Evolutionary conservation across 2,329 filamentous ascomycete species (phyloP).

Genomic region (Cladosporium halotolerans): DNA sequence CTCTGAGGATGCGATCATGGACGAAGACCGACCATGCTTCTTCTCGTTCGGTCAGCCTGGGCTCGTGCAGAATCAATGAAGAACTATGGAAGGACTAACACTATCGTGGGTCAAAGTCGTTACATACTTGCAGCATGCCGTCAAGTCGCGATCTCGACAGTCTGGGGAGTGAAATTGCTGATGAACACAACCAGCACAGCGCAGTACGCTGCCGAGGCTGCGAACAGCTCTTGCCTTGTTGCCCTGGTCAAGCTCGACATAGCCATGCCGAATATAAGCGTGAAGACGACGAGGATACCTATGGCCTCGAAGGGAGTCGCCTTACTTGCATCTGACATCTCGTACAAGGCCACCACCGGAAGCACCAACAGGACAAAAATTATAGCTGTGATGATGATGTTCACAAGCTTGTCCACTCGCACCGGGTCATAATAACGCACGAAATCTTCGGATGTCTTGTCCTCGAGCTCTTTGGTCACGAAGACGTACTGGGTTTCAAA

Average conservation of each 20-base stretch:
- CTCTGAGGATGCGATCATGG: too few relatives aligned
- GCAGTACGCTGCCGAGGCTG: constrained; percentile 22
- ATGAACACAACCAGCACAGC: constrained; percentile 25
- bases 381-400: constrained; percentile 37
- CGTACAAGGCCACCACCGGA: constrained; percentile 37
- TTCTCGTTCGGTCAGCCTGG: too few relatives aligned
- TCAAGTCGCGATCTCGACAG: background rate
- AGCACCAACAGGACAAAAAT: constrained; percentile 38
- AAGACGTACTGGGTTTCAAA: constrained; percentile 28
- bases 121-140: background rate
- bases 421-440: constrained; percentile 33
- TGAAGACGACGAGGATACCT: constrained; percentile 38
- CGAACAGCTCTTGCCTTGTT: constrained; percentile 22
- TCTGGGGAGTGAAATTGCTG: constrained; percentile 18
- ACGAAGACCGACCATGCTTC: too few relatives aligned
- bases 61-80: too few relatives aligned
- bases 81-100: too few relatives aligned
- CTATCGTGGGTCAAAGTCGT: too few relatives aligned
- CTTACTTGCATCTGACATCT: constrained; percentile 27
- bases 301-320: constrained; percentile 35
- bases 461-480: constrained; percentile 33
- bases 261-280: constrained; percentile 24
- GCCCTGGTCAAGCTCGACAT: constrained; percentile 22
- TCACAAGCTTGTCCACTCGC: constrained; percentile 36
- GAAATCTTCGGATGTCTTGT: constrained; percentile 30